Evolutionary conservation across 2,329 filamentous ascomycete genomes (phyloP).

Genomic region (Aspergillus sp.): DNA sequence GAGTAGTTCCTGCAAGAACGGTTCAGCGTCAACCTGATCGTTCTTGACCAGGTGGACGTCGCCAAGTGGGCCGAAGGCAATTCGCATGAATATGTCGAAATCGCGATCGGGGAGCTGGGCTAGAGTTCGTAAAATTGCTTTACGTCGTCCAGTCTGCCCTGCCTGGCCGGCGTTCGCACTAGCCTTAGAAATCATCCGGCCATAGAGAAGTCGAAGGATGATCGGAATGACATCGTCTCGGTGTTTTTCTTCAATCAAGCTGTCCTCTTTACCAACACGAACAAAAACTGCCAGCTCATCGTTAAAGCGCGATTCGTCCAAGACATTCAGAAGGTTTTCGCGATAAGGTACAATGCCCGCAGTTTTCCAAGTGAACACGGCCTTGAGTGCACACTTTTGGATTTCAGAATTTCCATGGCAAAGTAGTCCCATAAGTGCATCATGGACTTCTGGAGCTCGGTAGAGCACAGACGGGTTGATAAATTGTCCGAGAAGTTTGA

Average conservation of each 20-base stretch:
- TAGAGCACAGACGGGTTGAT: conserved; percentile 82
- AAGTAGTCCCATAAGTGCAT: conserved; percentile 71
- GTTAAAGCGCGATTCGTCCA: conserved; percentile 88
- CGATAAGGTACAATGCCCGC: conserved; percentile 73
- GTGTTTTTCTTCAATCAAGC: conserved; percentile 71
- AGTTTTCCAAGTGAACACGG: conserved; percentile 86
- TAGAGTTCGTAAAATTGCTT: conserved; percentile 71
- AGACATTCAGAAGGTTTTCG: conserved; percentile 79
- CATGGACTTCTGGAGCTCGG: conserved; percentile 72
- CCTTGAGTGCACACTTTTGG: conserved; percentile 80
- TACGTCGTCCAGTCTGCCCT: conserved; percentile 76
- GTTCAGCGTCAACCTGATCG: conserved; percentile 49
- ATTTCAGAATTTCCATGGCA: conserved; percentile 88
- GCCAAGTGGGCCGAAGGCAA: conserved; percentile 72
- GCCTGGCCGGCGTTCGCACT: conserved; percentile 74
- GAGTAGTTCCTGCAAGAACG: conserved; percentile 61
- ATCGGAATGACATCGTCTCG: conserved; percentile 76
- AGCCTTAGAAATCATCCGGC: conserved; percentile 80
- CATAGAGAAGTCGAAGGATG: conserved; percentile 82
- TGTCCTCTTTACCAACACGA: conserved; percentile 64
- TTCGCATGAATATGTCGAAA: conserved; percentile 76
- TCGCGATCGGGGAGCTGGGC: conserved; percentile 73
- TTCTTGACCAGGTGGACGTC: conserved; percentile 60
- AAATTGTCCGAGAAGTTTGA: conserved; percentile 81
- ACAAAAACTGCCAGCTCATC: conserved; percentile 92